Conservation (phyloP, 257 asterid species). For the Nicotiana otophora region DNA sequence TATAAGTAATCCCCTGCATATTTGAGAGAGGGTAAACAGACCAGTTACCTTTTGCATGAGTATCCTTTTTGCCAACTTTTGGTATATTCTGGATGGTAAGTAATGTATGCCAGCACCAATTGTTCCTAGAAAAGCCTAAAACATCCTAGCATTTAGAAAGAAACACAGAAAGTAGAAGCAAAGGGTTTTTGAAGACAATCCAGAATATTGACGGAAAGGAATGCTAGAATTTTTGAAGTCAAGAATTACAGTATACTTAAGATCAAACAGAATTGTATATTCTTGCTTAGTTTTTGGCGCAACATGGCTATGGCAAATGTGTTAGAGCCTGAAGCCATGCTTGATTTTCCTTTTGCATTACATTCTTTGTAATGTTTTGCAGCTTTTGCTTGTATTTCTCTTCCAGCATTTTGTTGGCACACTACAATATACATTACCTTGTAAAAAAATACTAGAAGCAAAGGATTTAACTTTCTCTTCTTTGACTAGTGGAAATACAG, state of each 20-base stretch:
- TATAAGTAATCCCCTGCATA: background rate
- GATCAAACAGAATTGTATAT: no score
- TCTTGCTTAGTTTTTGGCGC: no score
- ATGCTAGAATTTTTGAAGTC: no score
- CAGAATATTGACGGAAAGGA: no score
- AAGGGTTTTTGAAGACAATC: background rate
- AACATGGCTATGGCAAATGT: no score
- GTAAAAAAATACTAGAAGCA: background rate
- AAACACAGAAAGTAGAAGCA: background rate
- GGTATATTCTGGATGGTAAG: background rate
- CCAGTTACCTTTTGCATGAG: background rate
- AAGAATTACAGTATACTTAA: no score
- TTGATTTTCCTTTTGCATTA: no score
- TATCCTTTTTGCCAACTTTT: background rate
- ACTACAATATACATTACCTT: no score
- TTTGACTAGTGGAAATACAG: background rate
- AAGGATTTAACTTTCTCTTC: background rate
- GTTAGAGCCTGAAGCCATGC: no score
- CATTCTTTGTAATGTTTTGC: no score
- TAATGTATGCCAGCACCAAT: background rate
- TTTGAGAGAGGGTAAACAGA: background rate
- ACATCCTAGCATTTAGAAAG: background rate
- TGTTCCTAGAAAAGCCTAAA: background rate
- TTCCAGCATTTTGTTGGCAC: no score
- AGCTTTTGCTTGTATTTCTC: no score